Percentiles rank a stretch among this genome's conserved stretches.
These are phyloP conservation scores for Evernia prunastri DNA, from an alignment of 495 filamentous ascomycete genomes.

Conservation along the genomic window DNA sequence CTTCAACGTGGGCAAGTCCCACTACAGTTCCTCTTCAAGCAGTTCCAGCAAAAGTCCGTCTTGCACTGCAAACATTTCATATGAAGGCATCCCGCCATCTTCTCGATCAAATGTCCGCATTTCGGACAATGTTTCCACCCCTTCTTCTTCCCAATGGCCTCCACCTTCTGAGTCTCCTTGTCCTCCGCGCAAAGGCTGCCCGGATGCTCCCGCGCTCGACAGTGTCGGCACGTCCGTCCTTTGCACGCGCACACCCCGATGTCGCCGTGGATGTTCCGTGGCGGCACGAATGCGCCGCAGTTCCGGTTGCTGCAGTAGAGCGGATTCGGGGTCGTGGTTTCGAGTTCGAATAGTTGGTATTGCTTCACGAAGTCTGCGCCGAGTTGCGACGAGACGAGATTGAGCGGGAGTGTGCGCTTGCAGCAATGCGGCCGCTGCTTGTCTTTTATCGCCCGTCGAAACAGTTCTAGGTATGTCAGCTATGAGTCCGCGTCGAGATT, in stretches of 20 bases:
- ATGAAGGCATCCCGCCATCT: conserved; percentile 44
- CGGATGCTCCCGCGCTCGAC: conserved; percentile 13
- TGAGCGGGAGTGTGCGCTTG: neutral
- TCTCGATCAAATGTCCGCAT: conserved; percentile 36
- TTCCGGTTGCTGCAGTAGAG: neutral
- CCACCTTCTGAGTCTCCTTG: conserved; percentile 21
- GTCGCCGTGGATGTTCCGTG: conserved; percentile 10
- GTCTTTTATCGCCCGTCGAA: neutral
- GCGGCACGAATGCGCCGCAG: conserved; percentile 3
- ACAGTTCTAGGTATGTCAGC: neutral
- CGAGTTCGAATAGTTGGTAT: conserved; percentile 1
- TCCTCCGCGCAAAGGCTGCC: conserved; percentile 25
- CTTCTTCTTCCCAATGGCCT: conserved; percentile 22
- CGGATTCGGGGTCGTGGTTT: neutral
- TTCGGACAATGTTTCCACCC: conserved; percentile 29
- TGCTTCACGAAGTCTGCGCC: conserved; percentile 2
- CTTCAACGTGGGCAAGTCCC: neutral
- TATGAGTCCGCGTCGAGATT: neutral
- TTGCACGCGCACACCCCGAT: conserved; percentile 1
- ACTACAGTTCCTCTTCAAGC: conserved; percentile 18
- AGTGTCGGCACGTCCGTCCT: conserved; percentile 7
- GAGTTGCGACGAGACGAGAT: neutral
- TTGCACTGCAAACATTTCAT: conserved; percentile 48
- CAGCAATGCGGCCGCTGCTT: conserved; percentile 10
- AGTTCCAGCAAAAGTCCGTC: conserved; percentile 48